These are phyloP conservation scores for Ustilago esculenta DNA, from an alignment of 1,284 basidiomycete species.

Conservation along the genomic window DNA sequence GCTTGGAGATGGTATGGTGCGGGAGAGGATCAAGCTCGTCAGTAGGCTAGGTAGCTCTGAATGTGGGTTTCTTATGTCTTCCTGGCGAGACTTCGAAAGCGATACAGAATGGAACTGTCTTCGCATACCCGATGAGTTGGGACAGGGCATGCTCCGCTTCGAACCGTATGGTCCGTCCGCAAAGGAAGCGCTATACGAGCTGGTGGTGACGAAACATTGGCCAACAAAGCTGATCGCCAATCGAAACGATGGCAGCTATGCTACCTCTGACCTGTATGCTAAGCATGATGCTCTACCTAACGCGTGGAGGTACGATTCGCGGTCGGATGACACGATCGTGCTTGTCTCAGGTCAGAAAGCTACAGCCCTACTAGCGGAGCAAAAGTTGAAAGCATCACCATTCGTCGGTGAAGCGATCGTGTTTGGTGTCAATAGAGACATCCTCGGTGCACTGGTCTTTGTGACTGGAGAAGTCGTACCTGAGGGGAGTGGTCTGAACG, in stretches of 20 bases:
- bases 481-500: slow-evolving; percentile 5
- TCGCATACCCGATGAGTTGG: slow-evolving; percentile 65
- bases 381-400: slow-evolving; percentile 17
- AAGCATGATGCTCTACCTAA: slow-evolving; percentile 10
- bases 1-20: slow-evolving; percentile 72
- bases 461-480: slow-evolving; percentile 16
- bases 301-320: slow-evolving; percentile 45
- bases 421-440: slow-evolving; percentile 52
- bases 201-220: slow-evolving; percentile 48
- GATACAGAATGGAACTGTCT: slow-evolving; percentile 76
- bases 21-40: slow-evolving; percentile 72
- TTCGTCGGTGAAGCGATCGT: slow-evolving; percentile 49
- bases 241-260: slow-evolving; percentile 40
- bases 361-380: slow-evolving; percentile 31
- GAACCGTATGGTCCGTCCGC: slow-evolving; percentile 15
- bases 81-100: slow-evolving; percentile 70
- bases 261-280: slow-evolving; percentile 51
- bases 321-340: slow-evolving; percentile 53
- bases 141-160: slow-evolving; percentile 40
- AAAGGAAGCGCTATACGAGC: slow-evolving; percentile 24
- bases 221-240: slow-evolving; percentile 55
- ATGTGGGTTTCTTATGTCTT: slow-evolving; percentile 70
- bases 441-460: slow-evolving; percentile 50
- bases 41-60: slow-evolving; percentile 72
- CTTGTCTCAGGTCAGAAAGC: slow-evolving; percentile 56